A percentile compares a stretch with the other conserved stretches of the same genome.
Evolutionary conservation across 1,284 basidiomycete genomes (phyloP).

Genomic region (Mycena citricolor): DNA sequence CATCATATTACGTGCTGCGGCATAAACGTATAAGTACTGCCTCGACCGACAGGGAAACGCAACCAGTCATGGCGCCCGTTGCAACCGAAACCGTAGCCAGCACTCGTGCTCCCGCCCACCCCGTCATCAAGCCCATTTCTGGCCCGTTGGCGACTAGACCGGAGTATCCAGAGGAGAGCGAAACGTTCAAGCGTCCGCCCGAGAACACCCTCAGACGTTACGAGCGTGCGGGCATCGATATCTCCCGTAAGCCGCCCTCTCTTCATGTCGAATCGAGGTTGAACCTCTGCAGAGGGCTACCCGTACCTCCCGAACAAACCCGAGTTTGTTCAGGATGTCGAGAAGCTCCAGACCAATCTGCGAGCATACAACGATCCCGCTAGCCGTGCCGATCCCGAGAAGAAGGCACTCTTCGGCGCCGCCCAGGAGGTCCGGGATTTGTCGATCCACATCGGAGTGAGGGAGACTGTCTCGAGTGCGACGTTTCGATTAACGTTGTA

Average conservation of each 20-base stretch:
- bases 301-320: constrained; percentile 24
- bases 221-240: constrained; percentile 23
- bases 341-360: constrained; percentile 21
- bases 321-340: constrained; percentile 23
- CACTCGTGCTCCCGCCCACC: constrained; percentile 19
- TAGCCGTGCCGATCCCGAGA: constrained; percentile 44
- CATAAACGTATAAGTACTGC: too few relatives aligned
- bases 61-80: constrained; percentile 17
- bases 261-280: too few relatives aligned
- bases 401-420: constrained; percentile 45
- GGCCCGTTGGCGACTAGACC: constrained; percentile 8
- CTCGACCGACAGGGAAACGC: not conserved
- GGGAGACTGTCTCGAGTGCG: too few relatives aligned
- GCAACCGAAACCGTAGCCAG: constrained; percentile 13
- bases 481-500: too few relatives aligned
- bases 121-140: constrained; percentile 17
- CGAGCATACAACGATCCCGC: constrained; percentile 22
- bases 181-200: constrained; percentile 21
- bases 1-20: constrained; percentile 24
- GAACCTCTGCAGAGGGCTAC: constrained; percentile 16
- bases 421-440: constrained; percentile 46
- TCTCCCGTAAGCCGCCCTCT: constrained; percentile 14
- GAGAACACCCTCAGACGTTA: constrained; percentile 22
- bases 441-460: constrained; percentile 43
- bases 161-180: constrained; percentile 14